Evolutionary conservation across 2,329 filamentous ascomycete genomes (phyloP), one percentile per base, ranked within the genome.

Genomic region (Hypoxylon sp.): DNA sequence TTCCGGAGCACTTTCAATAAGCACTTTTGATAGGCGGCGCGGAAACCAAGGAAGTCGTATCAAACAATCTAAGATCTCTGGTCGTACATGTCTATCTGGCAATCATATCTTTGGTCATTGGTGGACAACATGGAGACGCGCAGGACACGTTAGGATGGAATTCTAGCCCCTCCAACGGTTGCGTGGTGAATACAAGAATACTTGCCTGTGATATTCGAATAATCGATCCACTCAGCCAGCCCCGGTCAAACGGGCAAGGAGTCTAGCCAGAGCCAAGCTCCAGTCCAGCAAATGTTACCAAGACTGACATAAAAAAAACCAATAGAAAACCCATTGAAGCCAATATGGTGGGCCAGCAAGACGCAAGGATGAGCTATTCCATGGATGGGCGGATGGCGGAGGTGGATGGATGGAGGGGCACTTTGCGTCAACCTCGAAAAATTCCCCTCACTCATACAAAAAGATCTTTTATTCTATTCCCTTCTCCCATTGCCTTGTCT

Each of bases 381-480:
- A n/a, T n/a, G n/a, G n/a, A n/a, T n/a, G n/a, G n/a, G n/a, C n/a
- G n/a, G n/a, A n/a, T n/a, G n/a, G n/a, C n/a, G n/a, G n/a, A n/a
- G n/a, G n/a, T n/a, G 31, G 31, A 35, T n/a, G 43, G 43, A 58
- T 64, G 56, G 59, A 65, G 59, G 62, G 62, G 60, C 54, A 65
- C 20, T 57, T 31, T 35, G 60, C 52, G 48, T 53, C 62, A 63
- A 62, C 47, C 37, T 60, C 58, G n/a, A n/a, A n/a, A n/a, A 59
- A 62, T 63, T 52, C 60, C 60, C 62, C 62, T 62, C 62, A 58
- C 38, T n/a, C 54, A 51, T 55, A 51, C 43, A 49, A 65, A n/a
- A 65, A 53, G 57, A 60, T 35, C 54, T 62, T 42, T 42, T 46
- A 50, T 27, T 47, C 43, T 49, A 54, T 49, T 37, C 47, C 37